Conservation (phyloP, 2,329 filamentous ascomycete species). For the Botrytis squamosa region DNA sequence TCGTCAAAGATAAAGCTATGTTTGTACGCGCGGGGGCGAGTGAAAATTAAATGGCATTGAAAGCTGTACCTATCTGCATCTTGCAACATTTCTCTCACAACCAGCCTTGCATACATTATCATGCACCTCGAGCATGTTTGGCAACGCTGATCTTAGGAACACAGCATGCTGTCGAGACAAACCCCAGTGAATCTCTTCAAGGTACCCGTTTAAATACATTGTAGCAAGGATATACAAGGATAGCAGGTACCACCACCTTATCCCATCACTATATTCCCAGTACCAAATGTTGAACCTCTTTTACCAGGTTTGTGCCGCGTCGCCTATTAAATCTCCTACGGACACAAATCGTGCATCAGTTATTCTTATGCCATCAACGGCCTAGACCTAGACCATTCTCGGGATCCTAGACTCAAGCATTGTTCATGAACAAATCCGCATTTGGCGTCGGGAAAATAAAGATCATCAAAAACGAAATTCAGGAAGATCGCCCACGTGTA, state of each 20-base stretch:
- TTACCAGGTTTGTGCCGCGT: slow-evolving; percentile 19
- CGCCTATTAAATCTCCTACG: slow-evolving; percentile 23
- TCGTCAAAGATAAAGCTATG: not conserved
- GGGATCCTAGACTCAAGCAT: slow-evolving; percentile 12
- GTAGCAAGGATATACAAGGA: slow-evolving; percentile 22
- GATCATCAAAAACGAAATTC: slow-evolving; percentile 17
- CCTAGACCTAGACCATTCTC: slow-evolving; percentile 19
- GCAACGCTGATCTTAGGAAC: slow-evolving; percentile 22
- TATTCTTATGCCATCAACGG: slow-evolving; percentile 1
- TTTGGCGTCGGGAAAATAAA: slow-evolving; percentile 17
- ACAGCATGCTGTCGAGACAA: slow-evolving; percentile 18
- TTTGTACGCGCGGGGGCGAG: slow-evolving; percentile 10
- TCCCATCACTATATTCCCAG: slow-evolving; percentile 17
- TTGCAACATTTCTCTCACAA: not conserved
- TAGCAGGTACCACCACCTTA: slow-evolving; percentile 22
- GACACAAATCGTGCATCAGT: slow-evolving; percentile 20
- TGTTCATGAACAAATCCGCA: slow-evolving; percentile 16
- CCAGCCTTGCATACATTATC: slow-evolving; percentile 24
- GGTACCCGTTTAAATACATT: slow-evolving; percentile 2
- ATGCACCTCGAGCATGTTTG: slow-evolving; percentile 20
- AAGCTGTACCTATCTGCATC: not conserved
- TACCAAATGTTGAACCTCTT: slow-evolving; percentile 11
- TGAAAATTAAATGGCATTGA: not conserved
- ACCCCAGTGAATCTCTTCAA: slow-evolving; percentile 16
- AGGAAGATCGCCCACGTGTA: slow-evolving; percentile 6